A percentile compares a stretch with the other conserved stretches of the same genome.
Evolutionary conservation across 495 filamentous ascomycete genomes (phyloP).

Genomic region (Aspergillus haitiensis): DNA sequence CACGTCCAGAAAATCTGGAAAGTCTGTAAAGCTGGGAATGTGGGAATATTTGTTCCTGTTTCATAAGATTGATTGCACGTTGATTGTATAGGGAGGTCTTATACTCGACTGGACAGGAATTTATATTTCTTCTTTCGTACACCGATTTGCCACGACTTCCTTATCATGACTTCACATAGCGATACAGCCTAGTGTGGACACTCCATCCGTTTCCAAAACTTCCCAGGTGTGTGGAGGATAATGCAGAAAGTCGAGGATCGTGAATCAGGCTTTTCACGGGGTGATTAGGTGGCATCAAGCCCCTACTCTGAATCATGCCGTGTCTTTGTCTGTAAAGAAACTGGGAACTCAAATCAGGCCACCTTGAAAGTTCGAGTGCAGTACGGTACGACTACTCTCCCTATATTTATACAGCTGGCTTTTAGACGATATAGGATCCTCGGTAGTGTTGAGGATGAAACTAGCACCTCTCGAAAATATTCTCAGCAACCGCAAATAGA

Average conservation of each 20-base stretch:
- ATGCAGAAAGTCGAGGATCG: conserved; percentile 14
- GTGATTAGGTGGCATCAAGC: conserved; percentile 6
- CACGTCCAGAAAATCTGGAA: no score
- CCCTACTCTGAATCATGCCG: conserved; percentile 10
- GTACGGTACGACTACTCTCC: not conserved
- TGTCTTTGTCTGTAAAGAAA: conserved; percentile 16
- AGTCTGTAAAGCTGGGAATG: no score
- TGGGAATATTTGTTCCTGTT: not conserved
- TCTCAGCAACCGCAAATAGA: conserved; percentile 1
- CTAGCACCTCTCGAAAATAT: conserved; percentile 1
- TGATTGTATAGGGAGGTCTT: conserved; percentile 1
- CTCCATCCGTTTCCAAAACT: conserved; percentile 12
- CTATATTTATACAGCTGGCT: conserved; percentile 5
- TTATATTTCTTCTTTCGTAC: conserved; percentile 1
- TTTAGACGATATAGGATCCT: conserved; percentile 9
- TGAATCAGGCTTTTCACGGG: no score
- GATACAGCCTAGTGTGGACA: conserved; percentile 10
- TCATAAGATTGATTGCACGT: not conserved
- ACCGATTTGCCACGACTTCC: not conserved
- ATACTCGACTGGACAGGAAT: not conserved
- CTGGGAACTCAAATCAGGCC: conserved; percentile 5
- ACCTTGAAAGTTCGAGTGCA: conserved; percentile 16
- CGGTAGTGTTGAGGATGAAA: not conserved
- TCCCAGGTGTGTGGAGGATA: conserved; percentile 12
- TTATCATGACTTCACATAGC: conserved; percentile 3